These are phyloP conservation scores for Eutreptiella sp. DNA, from an alignment of 208 protist genomes.

Conservation along the genomic window DNA sequence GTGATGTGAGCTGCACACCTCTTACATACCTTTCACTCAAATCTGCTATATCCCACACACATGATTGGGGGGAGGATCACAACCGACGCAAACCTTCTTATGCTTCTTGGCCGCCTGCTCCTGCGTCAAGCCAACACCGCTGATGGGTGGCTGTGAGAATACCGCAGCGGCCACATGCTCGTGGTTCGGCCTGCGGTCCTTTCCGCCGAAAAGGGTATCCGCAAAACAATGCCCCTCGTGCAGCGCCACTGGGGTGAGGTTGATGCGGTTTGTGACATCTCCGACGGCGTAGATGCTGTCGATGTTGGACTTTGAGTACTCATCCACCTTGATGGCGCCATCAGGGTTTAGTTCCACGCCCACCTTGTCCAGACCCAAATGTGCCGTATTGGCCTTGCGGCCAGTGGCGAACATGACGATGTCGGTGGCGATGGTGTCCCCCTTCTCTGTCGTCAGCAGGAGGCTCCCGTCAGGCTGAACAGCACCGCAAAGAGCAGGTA, in stretches of 20 bases:
- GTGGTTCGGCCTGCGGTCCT: constrained; percentile 61
- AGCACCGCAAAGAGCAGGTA: no score
- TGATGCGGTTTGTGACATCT: constrained; percentile 81
- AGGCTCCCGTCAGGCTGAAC: constrained; percentile 53
- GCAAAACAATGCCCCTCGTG: constrained; percentile 65
- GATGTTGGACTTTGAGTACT: constrained; percentile 85
- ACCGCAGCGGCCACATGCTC: constrained; percentile 74
- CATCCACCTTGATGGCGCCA: constrained; percentile 80
- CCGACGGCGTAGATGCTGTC: constrained; percentile 94
- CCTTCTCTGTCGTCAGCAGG: constrained; percentile 67
- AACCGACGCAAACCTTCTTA: no score
- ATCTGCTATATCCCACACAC: background rate
- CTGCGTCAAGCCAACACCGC: constrained; percentile 68
- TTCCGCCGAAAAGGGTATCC: constrained; percentile 71
- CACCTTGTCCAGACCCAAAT: constrained; percentile 78
- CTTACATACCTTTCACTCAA: no score
- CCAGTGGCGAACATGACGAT: constrained; percentile 91
- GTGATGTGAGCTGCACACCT: no score
- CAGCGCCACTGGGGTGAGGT: constrained; percentile 82
- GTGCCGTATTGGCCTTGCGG: constrained; percentile 56
- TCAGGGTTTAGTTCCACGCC: constrained; percentile 70
- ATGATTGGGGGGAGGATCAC: background rate
- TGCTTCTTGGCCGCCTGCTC: constrained; percentile 61
- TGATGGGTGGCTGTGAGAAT: constrained; percentile 78
- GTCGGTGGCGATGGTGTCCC: constrained; percentile 66